Conservation (phyloP, 2,329 filamentous ascomycete species). For the Diaporthe humulicola region DNA sequence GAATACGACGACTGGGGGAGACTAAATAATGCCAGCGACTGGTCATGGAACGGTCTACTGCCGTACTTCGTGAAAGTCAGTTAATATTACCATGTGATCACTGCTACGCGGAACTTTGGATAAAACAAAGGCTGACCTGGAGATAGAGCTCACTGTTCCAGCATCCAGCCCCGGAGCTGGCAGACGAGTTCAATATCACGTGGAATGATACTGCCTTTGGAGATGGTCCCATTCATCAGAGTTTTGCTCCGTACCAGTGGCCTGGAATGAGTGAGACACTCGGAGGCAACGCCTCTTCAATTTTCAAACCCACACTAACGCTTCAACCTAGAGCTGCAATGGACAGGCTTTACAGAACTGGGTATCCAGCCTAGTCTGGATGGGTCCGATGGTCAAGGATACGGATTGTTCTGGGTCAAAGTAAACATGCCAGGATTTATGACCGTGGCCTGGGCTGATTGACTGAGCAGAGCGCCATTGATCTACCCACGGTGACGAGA, state of each 20-base stretch:
- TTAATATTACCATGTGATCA: neutral
- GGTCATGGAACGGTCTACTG: neutral
- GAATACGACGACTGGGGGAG: neutral
- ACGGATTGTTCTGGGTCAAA: neutral
- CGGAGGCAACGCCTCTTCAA: neutral
- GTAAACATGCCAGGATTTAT: neutral
- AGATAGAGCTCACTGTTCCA: neutral
- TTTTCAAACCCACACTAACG: neutral
- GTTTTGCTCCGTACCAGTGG: neutral
- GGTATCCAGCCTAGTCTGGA: neutral
- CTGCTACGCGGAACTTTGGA: neutral
- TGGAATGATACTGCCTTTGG: neutral
- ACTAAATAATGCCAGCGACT: neutral
- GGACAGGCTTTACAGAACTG: neutral
- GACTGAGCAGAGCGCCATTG: neutral
- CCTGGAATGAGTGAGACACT: neutral
- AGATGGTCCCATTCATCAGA: neutral
- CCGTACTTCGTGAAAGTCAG: neutral
- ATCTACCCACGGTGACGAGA: neutral
- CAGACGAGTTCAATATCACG: neutral
- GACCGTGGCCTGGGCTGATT: neutral
- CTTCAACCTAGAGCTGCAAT: neutral
- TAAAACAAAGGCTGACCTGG: neutral
- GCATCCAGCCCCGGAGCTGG: neutral
- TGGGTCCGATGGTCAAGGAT: neutral